phyloP scores from a whole-genome alignment of 306 rosid species.

The Castanea sativa region DNA sequence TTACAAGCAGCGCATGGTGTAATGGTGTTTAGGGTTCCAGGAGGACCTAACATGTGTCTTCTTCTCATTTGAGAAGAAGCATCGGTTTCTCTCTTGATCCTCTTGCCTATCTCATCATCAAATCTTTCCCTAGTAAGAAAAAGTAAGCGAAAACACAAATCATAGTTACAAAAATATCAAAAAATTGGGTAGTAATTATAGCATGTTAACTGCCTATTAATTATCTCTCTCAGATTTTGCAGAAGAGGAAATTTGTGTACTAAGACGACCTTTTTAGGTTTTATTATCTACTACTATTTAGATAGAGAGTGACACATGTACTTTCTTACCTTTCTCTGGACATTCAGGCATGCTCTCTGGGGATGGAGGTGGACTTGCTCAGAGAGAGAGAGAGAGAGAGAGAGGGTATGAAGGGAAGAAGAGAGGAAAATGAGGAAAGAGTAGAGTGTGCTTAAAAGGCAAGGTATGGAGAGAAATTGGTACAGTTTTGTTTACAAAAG shows the following conservation, averaged over 20 bases:
- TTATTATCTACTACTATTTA: background rate
- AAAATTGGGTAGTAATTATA: background rate
- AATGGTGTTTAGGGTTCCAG: constrained; percentile 84
- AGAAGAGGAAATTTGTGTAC: too few relatives aligned
- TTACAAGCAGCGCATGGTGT: constrained; percentile 99
- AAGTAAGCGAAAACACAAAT: background rate
- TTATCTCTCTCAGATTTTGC: too few relatives aligned
- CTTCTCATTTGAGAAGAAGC: constrained; percentile 69
- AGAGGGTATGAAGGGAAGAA: constrained; percentile 12
- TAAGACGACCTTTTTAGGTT: background rate
- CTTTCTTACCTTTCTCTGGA: constrained; percentile 88
- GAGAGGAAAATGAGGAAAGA: constrained; percentile 45
- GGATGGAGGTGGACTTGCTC: constrained; percentile 38
- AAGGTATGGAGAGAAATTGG: constrained; percentile 51
- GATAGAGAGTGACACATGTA: constrained; percentile 9
- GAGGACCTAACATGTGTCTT: constrained; percentile 77
- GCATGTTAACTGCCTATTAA: too few relatives aligned
- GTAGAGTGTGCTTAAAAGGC: constrained; percentile 72
- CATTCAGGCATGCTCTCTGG: constrained; percentile 94
- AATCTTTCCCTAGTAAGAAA: constrained; percentile 51
- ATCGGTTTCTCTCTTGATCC: constrained; percentile 75
- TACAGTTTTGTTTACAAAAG: constrained; percentile 43
- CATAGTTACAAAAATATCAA: background rate
- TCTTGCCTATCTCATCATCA: constrained; percentile 91
- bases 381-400: constrained; percentile 30